A percentile compares a stretch with the other conserved stretches of the same genome.
These are phyloP conservation scores for Rosa hybrid DNA, from an alignment of 331 rosid genomes.

Conservation along the genomic window DNA sequence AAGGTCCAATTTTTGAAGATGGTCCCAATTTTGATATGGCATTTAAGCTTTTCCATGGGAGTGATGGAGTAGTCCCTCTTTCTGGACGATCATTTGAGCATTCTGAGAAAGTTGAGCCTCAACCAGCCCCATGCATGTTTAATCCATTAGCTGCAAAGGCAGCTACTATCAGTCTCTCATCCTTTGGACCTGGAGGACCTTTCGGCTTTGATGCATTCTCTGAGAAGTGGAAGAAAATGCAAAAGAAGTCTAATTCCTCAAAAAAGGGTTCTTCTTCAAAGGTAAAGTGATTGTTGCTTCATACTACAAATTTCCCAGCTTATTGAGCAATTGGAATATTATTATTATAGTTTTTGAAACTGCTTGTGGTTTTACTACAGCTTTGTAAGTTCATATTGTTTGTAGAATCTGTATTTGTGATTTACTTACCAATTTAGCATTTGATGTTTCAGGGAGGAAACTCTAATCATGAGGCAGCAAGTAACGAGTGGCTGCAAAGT, in stretches of 20 bases:
- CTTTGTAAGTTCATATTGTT: background rate
- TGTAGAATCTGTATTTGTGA: background rate
- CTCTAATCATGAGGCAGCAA: slow-evolving; percentile 74
- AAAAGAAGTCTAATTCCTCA: slow-evolving; percentile 70
- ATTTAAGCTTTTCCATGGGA: slow-evolving; percentile 93
- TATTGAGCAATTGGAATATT: background rate
- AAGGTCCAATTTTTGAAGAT: slow-evolving; percentile 99
- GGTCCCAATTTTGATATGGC: slow-evolving; percentile 96
- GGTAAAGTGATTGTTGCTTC: slow-evolving; percentile 41
- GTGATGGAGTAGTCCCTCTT: slow-evolving; percentile 90
- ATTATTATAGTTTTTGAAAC: background rate
- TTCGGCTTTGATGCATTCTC: slow-evolving; percentile 82
- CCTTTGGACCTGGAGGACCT: slow-evolving; percentile 92
- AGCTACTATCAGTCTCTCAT: slow-evolving; percentile 93
- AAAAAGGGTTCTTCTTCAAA: slow-evolving; percentile 70
- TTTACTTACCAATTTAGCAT: background rate
- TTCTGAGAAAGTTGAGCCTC: slow-evolving; percentile 46
- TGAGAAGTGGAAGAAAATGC: slow-evolving; percentile 76
- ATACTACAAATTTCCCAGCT: background rate
- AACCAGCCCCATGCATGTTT: slow-evolving; percentile 57
- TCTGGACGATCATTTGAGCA: slow-evolving; percentile 59
- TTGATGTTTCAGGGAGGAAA: slow-evolving; percentile 58
- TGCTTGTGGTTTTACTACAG: background rate
- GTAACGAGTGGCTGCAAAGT: slow-evolving; percentile 85
- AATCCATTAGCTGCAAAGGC: slow-evolving; percentile 98